A percentile compares a stretch with the other conserved stretches of the same genome.
Evolutionary conservation across 768 basidiomycete genomes (phyloP).

Genomic region (Harrya chromipes): DNA sequence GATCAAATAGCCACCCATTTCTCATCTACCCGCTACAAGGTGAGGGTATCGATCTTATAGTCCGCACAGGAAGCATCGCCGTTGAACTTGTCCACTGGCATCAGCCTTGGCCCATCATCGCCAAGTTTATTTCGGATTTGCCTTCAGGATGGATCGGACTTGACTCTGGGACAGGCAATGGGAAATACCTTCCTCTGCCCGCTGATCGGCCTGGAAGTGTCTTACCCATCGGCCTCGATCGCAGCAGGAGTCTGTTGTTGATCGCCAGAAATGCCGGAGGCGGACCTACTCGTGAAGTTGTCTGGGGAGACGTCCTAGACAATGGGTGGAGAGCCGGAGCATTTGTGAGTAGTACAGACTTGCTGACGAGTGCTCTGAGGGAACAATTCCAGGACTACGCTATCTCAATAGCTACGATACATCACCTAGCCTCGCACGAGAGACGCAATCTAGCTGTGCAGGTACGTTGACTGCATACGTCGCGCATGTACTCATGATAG

Average conservation of each 20-base stretch:
- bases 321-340: slow-evolving; percentile 70
- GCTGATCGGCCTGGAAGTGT: slow-evolving; percentile 54
- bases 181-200: slow-evolving; percentile 89
- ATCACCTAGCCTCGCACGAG: slow-evolving; percentile 82
- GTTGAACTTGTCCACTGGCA: slow-evolving; percentile 32
- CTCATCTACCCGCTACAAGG: slow-evolving; percentile 87
- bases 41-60: slow-evolving; percentile 19
- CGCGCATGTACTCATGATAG: neutral
- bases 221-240: slow-evolving; percentile 82
- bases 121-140: slow-evolving; percentile 65
- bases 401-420: slow-evolving; percentile 96
- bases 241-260: slow-evolving; percentile 73
- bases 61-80: neutral
- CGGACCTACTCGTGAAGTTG: slow-evolving; percentile 56
- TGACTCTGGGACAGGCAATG: slow-evolving; percentile 96
- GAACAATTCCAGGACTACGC: slow-evolving; percentile 74
- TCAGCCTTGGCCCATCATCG: slow-evolving; percentile 90
- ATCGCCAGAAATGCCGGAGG: slow-evolving; percentile 68
- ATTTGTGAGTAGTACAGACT: slow-evolving; percentile 57
- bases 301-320: slow-evolving; percentile 76
- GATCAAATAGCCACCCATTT: slow-evolving; percentile 86
- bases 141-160: slow-evolving; percentile 82
- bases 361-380: slow-evolving; percentile 1
- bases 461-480: slow-evolving; percentile 38
- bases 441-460: slow-evolving; percentile 72